Evolutionary conservation across 768 basidiomycete genomes (phyloP).

Genomic region (Calocybe indica): DNA sequence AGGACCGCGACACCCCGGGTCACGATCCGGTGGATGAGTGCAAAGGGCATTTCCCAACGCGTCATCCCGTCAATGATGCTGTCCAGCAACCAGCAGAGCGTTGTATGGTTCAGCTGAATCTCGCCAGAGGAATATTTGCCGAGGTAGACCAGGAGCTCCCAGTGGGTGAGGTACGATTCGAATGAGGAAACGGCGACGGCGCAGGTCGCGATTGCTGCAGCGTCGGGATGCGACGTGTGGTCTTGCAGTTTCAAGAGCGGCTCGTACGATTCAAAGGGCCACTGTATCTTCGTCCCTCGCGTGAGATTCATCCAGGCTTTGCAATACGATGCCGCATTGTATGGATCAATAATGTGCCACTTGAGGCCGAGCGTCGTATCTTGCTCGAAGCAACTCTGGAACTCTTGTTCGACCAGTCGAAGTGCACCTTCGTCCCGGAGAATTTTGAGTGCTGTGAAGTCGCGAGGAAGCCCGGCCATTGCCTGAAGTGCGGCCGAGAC

Average conservation of each 20-base stretch:
- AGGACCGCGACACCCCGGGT: conserved; percentile 28
- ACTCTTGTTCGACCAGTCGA: conserved; percentile 25
- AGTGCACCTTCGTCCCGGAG: conserved; percentile 31
- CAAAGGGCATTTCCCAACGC: conserved; percentile 31
- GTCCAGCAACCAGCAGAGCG: conserved; percentile 31
- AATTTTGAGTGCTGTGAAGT: conserved; percentile 29
- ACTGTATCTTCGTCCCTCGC: conserved; percentile 25
- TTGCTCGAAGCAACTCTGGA: conserved; percentile 31
- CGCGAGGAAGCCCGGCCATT: conserved; percentile 30
- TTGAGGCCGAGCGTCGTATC: conserved; percentile 29
- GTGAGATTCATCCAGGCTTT: conserved; percentile 35
- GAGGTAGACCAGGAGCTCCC: conserved; percentile 28
- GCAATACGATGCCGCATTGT: conserved; percentile 30
- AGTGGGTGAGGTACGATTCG: conserved; percentile 27
- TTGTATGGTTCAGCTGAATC: conserved; percentile 21
- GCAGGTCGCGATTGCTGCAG: conserved; percentile 29
- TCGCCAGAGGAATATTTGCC: conserved; percentile 24
- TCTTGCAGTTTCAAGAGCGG: conserved; percentile 29
- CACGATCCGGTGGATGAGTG: conserved; percentile 27
- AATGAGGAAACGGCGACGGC: conserved; percentile 28
- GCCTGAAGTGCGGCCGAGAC: conserved; percentile 25
- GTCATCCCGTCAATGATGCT: conserved; percentile 30
- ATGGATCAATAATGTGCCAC: conserved; percentile 29
- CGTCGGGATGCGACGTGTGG: conserved; percentile 19
- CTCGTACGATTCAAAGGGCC: conserved; percentile 28